Percentiles rank a stretch among this genome's conserved stretches.
phyloP scores from a whole-genome alignment of 768 basidiomycete species.

The Strobilomyces confusus region DNA sequence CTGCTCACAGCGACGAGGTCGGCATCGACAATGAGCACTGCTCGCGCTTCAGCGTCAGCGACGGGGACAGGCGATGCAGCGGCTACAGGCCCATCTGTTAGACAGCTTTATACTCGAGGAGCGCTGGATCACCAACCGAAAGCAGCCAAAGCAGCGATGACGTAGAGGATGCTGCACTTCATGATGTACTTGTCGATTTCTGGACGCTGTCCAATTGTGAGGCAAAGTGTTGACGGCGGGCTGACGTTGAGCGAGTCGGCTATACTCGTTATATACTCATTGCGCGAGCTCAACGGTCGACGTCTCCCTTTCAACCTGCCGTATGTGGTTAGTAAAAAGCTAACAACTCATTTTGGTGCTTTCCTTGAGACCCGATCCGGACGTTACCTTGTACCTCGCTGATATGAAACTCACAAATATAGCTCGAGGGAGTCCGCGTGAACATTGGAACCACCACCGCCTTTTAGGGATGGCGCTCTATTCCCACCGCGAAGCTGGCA shows the following conservation, averaged over 20 bases:
- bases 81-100: slow-evolving; percentile 13
- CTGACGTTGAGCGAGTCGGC: slow-evolving; percentile 12
- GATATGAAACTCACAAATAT: too few relatives aligned
- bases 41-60: slow-evolving; percentile 6
- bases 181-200: slow-evolving; percentile 26
- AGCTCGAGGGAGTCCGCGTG: too few relatives aligned
- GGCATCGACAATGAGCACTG: not conserved
- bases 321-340: slow-evolving; percentile 17
- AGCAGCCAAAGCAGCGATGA: slow-evolving; percentile 26
- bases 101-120: not conserved
- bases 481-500: too few relatives aligned
- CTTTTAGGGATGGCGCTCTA: too few relatives aligned
- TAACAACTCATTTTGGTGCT: slow-evolving; percentile 20
- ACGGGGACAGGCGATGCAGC: slow-evolving; percentile 28
- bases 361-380: slow-evolving; percentile 27
- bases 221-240: too few relatives aligned
- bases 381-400: slow-evolving; percentile 19
- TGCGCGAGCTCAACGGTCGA: not conserved
- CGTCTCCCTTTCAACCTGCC: slow-evolving; percentile 26
- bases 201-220: slow-evolving; percentile 28
- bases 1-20: slow-evolving; percentile 20
- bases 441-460: too few relatives aligned
- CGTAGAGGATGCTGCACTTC: slow-evolving; percentile 27
- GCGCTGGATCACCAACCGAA: slow-evolving; percentile 17
- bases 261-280: slow-evolving; percentile 23